Conservation (phyloP, 192 early-diverging fungal species). For the Coemansia sp. region DNA sequence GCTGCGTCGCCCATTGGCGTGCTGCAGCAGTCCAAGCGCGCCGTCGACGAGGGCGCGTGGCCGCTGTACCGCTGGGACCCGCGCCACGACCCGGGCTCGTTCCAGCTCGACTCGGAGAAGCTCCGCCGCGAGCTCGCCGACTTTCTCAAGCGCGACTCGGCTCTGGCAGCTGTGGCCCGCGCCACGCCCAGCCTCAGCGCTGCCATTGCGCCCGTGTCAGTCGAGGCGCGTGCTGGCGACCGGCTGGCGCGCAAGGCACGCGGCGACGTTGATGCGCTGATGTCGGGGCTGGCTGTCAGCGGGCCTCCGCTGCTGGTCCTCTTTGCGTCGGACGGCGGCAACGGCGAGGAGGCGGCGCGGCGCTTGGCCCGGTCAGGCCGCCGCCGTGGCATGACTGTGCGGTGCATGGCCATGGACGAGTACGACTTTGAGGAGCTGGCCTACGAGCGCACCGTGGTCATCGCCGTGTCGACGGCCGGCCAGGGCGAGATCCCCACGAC, state of each 20-base stretch:
- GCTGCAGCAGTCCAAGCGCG: slow-evolving; percentile 88
- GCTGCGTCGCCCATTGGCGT: slow-evolving; percentile 67
- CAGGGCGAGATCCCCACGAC: slow-evolving; percentile 97
- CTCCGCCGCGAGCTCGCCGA: slow-evolving; percentile 68
- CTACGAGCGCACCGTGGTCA: slow-evolving; percentile 77
- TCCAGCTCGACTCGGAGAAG: slow-evolving; percentile 77
- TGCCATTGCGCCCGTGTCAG: slow-evolving; percentile 58
- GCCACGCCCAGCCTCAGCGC: slow-evolving; percentile 68
- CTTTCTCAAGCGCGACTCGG: slow-evolving; percentile 86
- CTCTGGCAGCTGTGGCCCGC: slow-evolving; percentile 74
- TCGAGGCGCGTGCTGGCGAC: slow-evolving; percentile 63
- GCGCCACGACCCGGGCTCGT: slow-evolving; percentile 8
- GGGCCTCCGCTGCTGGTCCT: slow-evolving; percentile 82
- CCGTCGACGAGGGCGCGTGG: slow-evolving; percentile 90
- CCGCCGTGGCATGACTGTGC: slow-evolving; percentile 81
- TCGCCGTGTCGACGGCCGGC: slow-evolving; percentile 86
- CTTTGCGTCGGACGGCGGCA: slow-evolving; percentile 91
- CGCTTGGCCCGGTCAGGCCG: slow-evolving; percentile 82
- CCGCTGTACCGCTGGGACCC: slow-evolving; percentile 97
- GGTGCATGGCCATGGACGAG: slow-evolving; percentile 82
- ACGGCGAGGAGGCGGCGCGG: slow-evolving; percentile 83
- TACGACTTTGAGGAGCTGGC: slow-evolving; percentile 79
- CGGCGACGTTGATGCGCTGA: slow-evolving; percentile 69
- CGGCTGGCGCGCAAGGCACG: slow-evolving; percentile 67
- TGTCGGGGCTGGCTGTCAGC: slow-evolving; percentile 69